Evolutionary conservation across 306 rosid species (phyloP).

Genomic region (Rosa rugosa): DNA sequence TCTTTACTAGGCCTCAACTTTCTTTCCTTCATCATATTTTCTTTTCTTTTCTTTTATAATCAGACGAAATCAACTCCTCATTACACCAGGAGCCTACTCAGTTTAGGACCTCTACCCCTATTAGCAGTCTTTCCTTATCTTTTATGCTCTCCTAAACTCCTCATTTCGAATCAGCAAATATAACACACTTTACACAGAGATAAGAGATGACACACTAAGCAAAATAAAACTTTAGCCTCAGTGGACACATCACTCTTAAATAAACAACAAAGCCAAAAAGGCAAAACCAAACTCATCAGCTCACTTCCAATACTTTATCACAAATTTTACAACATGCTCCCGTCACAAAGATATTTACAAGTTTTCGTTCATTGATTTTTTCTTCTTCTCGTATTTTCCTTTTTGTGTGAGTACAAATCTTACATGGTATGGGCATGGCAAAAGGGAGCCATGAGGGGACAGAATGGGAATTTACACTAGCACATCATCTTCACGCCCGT

Average conservation of each 20-base stretch:
- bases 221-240: background rate
- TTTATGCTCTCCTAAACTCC: background rate
- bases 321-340: constrained; percentile 47
- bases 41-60: too few species aligned
- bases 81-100: too few species aligned
- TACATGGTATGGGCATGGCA: constrained; percentile 10
- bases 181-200: background rate
- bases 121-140: background rate
- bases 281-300: constrained; percentile 25
- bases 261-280: constrained; percentile 9
- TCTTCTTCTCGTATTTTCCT: background rate
- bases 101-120: background rate
- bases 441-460: constrained; percentile 17
- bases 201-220: background rate
- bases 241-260: background rate
- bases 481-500: constrained; percentile 38
- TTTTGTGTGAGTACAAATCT: constrained; percentile 5
- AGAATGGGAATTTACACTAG: constrained; percentile 29
- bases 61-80: background rate
- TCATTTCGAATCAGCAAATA: background rate
- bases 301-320: constrained; percentile 20
- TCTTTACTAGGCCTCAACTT: background rate
- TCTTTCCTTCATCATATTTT: background rate
- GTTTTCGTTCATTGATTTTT: background rate
- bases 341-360: constrained; percentile 53